Evolutionary conservation across 768 basidiomycete genomes (phyloP), one percentile per base, ranked within the genome.

Genomic region (Panellus pusillus): DNA sequence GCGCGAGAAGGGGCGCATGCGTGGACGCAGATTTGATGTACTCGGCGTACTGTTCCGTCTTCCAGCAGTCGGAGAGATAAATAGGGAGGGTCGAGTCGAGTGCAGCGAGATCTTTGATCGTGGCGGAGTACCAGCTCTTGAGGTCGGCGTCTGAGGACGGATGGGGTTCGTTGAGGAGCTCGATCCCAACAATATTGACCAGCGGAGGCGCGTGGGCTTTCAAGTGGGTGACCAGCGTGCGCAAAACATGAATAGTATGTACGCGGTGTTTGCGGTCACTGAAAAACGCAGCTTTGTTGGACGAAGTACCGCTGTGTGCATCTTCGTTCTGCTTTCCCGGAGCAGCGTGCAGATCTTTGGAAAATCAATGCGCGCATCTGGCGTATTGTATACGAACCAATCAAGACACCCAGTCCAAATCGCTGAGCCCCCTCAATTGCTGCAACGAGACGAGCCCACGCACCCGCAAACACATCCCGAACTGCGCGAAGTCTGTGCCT

Each of bases 51-150:
- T 79, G 71, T 24, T 84, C 79, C 1, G 83, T 76, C 63, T 80
- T 75, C 91, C 91, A 94, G 40, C 84, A 83, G 62, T 94, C 91
- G 5, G 80, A 76, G 44, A 93, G 72, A 68, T 89, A 89, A 9
- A 93, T 65, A 2, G 91, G 89, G 18, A 92, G 73, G 2, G 72
- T 69, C 0, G 78, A 66, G 47, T 83, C 79, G 48, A 86, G 64
- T 0, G 65, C 48, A 11, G 81, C 80, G 1, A 92, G 59, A 3
- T 74, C 74, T 14, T 68, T 66, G 55, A 91, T 81, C 2, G 83
- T 80, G 4, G 71, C 65, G 18, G 68, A 62, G 64, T 93, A 93
- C 86, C 87, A 93, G 27, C 66, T 63, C 58, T 81, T 75, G 8
- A 93, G 73, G 4, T 68, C 66, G 24, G 71, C 58, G 61, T 86